Evolutionary conservation across 2,329 filamentous ascomycete species (phyloP).

Genomic region (Ascochyta viciae-villosae): DNA sequence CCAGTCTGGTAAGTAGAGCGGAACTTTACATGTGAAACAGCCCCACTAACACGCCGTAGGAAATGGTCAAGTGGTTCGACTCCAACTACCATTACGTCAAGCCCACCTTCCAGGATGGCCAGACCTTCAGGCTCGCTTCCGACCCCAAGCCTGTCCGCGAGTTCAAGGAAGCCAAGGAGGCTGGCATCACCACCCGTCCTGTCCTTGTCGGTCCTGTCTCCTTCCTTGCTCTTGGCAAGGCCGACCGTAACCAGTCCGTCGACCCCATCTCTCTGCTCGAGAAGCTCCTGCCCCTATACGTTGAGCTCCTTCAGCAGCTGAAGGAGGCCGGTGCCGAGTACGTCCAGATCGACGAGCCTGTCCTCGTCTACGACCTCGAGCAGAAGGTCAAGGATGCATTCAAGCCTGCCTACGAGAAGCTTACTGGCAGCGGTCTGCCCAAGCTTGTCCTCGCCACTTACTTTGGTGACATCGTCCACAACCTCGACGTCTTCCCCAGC

Average conservation of each 20-base stretch:
- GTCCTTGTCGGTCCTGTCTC: slow-evolving; percentile 95
- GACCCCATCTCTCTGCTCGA: slow-evolving; percentile 93
- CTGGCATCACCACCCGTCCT: slow-evolving; percentile 89
- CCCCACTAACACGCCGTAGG: slow-evolving; percentile 55
- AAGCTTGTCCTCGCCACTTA: slow-evolving; percentile 93
- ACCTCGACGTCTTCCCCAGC: slow-evolving; percentile 86
- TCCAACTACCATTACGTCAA: slow-evolving; percentile 99
- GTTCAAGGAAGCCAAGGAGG: slow-evolving; percentile 98
- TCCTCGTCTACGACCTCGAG: slow-evolving; percentile 93
- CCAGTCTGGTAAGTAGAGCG: slow-evolving; percentile 67
- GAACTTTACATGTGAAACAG: not conserved
- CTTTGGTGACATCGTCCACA: slow-evolving; percentile 99
- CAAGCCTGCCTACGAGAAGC: slow-evolving; percentile 95
- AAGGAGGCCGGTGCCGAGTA: slow-evolving; percentile 95
- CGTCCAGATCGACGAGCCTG: slow-evolving; percentile 98
- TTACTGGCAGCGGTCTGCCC: slow-evolving; percentile 81
- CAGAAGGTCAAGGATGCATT: slow-evolving; percentile 93
- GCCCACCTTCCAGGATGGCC: slow-evolving; percentile 95
- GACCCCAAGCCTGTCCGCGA: slow-evolving; percentile 93
- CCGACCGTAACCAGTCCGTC: slow-evolving; percentile 91
- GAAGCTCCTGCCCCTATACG: slow-evolving; percentile 93
- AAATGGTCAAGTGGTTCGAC: slow-evolving; percentile 99
- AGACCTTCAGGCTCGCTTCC: slow-evolving; percentile 87
- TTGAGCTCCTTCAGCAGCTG: slow-evolving; percentile 88
- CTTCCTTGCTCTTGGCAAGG: slow-evolving; percentile 97